phyloP scores from a whole-genome alignment of 257 asterid species.

The Nyctanthes arbortristis region DNA sequence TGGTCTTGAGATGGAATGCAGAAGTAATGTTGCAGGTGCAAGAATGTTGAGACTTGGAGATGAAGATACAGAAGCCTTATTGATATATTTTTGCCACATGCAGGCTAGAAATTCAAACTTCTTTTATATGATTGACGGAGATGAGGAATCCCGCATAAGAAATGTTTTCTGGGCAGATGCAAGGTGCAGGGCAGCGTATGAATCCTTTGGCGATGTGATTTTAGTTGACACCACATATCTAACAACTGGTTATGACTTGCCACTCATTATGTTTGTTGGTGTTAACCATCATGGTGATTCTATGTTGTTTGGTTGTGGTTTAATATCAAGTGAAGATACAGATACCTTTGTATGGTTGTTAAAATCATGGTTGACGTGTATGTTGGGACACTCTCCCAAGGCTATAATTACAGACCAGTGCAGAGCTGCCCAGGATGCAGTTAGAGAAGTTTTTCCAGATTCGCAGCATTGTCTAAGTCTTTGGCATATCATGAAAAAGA shows the following conservation, averaged over 20 bases:
- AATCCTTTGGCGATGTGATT: constrained; percentile 11
- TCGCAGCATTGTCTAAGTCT: neutral
- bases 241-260: neutral
- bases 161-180: constrained; percentile 20
- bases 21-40: neutral
- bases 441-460: neutral
- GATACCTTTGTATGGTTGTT: constrained; percentile 15
- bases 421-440: constrained; percentile 3
- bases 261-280: neutral
- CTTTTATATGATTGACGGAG: constrained; percentile 1
- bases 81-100: neutral
- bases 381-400: neutral
- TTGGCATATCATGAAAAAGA: neutral
- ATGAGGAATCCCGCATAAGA: constrained; percentile 2
- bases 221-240: constrained; percentile 15
- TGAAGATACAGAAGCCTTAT: neutral
- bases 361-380: constrained; percentile 7
- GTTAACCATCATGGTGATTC: neutral
- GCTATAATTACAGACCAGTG: neutral
- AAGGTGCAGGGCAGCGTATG: neutral
- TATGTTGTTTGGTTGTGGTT: constrained; percentile 14
- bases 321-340: constrained; percentile 7
- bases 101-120: neutral
- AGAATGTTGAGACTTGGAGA: neutral
- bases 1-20: neutral